Evolutionary conservation across 148 eudicot genomes (phyloP), one percentile per base, ranked within the genome.

Genomic region (Nyssa sinensis): DNA sequence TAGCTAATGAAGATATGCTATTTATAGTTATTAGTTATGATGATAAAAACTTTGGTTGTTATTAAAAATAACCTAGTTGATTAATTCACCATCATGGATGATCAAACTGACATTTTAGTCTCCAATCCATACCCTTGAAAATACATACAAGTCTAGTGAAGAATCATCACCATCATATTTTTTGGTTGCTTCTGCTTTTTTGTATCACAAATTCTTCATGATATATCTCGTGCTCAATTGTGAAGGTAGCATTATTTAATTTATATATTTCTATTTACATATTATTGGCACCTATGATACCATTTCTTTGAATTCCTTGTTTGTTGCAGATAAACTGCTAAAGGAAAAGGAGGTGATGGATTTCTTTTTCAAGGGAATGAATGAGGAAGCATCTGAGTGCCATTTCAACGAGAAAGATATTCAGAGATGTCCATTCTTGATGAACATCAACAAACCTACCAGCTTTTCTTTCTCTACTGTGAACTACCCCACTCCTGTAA

Each of bases 391-490:
- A 74, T 82, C 82, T 62, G 85, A 84, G 13, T 89, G 88, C 76
- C 44, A 81, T 63, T 85, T 84, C 35, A 81, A 77, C 62, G 84
- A 82, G 63, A 84, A 83, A 59, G 93, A 87, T 59, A 76, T 91
- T 47, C 84, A 78, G 57, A 86, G 71, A 67, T 91, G 97, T 75
- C 97, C 97, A 16, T 91, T 91, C 78, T 83, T 91, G 76, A 91
- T 87, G 81, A 91, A 89, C 78, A 91, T 89, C 35, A 81, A 80
- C 82, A 83, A 84, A 65, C 90, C 90, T 35, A 91, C 97, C 32
- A 82, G 80, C 78, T 83, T 89, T 53, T 79, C 88, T 21, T 87
- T 91, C 75, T 79, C 87, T 39, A 75, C 86, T 62, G 33, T 73
- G 69, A 83, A 79, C 84, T 58, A 81, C 47, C 84, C 90, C 8